phyloP scores from a whole-genome alignment of 1,139 yeast genomes.

The Geotrichum klebahnii region DNA sequence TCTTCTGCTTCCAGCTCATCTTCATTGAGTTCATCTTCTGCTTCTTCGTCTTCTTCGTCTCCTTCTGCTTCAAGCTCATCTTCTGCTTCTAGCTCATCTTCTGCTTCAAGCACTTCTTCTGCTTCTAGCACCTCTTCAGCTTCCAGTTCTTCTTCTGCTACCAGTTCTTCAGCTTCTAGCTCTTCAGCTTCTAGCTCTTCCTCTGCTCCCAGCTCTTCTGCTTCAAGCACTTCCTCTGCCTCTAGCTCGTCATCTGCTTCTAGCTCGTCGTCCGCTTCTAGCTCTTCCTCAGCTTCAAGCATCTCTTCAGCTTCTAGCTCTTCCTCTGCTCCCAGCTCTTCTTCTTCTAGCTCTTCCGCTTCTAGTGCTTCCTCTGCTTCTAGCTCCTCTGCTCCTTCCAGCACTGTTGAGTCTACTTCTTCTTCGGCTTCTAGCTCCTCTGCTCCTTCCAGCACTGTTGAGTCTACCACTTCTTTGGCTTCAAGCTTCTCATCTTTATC shows the following conservation, averaged over 20 bases:
- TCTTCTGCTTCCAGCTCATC: not conserved
- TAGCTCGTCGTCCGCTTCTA: slow-evolving; percentile 3
- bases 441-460: too few species aligned
- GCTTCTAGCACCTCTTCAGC: not conserved
- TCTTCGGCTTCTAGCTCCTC: too few species aligned
- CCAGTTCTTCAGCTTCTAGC: not conserved
- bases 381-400: not conserved
- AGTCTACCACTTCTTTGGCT: too few species aligned
- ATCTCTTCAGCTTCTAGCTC: not conserved
- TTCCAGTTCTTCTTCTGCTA: not conserved
- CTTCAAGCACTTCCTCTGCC: too few species aligned
- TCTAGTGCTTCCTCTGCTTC: not conserved
- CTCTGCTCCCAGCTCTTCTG: too few species aligned
- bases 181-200: too few species aligned
- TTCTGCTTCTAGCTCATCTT: not conserved
- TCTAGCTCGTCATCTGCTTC: too few species aligned
- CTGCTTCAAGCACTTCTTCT: not conserved
- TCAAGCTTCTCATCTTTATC: too few species aligned
- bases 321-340: not conserved
- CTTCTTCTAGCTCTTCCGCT: slow-evolving; percentile 3
- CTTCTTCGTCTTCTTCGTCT: not conserved
- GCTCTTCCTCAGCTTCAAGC: not conserved
- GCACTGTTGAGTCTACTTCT: not conserved
- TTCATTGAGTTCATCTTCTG: not conserved
- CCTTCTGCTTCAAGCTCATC: not conserved